These are phyloP conservation scores for Lepidium sativum DNA, from an alignment of 345 rosid species.

Conservation along the genomic window DNA sequence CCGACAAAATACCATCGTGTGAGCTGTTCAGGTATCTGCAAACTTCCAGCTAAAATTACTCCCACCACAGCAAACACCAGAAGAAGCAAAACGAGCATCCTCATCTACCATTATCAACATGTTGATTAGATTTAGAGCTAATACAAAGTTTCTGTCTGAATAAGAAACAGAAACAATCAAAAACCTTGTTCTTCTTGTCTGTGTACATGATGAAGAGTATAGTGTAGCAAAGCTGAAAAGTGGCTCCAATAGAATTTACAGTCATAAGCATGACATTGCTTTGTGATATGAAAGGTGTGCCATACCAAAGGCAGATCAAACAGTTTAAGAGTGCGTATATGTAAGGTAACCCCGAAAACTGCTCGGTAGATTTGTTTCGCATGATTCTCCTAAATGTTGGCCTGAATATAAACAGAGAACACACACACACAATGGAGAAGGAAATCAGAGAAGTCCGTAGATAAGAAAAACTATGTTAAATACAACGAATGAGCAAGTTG, in stretches of 20 bases:
- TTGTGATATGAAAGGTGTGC: conserved; percentile 55
- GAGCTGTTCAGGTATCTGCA: conserved; percentile 36
- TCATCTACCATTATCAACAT: conserved; percentile 36
- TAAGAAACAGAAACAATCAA: conserved; percentile 1
- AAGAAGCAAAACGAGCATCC: conserved; percentile 49
- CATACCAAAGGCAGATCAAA: conserved; percentile 79
- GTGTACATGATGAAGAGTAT: conserved; percentile 48
- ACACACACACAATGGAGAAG: not conserved
- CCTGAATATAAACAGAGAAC: conserved; percentile 34
- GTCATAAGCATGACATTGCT: conserved; percentile 54
- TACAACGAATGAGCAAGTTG: not conserved
- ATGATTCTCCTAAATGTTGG: conserved; percentile 79
- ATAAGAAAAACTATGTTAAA: not conserved
- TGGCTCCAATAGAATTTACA: conserved; percentile 64
- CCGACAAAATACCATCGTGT: conserved; percentile 52
- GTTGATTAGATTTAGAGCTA: not conserved
- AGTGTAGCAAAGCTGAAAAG: conserved; percentile 60
- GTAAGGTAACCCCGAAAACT: conserved; percentile 84
- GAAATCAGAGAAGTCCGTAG: not conserved
- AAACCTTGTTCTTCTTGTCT: conserved; percentile 57
- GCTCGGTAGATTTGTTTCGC: conserved; percentile 67
- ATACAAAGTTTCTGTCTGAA: not conserved
- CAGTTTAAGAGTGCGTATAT: conserved; percentile 76
- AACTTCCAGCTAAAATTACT: conserved; percentile 44
- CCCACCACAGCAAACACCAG: conserved; percentile 43